Evolutionary conservation across 2,329 filamentous ascomycete genomes (phyloP).

Genomic region (Penicillium psychrosexuale): DNA sequence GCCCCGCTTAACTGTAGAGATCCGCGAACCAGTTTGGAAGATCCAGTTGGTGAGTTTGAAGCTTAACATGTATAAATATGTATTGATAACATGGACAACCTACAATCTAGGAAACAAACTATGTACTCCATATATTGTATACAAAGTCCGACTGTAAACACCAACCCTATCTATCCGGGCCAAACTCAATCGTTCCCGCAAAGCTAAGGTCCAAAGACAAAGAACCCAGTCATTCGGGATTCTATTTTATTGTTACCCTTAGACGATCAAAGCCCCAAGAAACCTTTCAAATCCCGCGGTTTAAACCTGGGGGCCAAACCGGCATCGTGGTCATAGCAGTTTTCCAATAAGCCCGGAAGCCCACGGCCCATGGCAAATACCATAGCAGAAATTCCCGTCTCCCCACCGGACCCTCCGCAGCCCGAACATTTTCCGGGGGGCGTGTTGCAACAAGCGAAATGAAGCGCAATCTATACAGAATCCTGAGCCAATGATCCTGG

Average conservation of each 20-base stretch:
- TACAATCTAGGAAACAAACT: too few species aligned
- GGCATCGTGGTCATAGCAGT: neutral
- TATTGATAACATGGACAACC: too few species aligned
- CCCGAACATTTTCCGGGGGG: neutral
- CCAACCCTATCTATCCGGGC: slow-evolving; percentile 6
- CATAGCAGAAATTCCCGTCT: neutral
- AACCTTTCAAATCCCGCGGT: neutral
- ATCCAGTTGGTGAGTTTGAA: too few species aligned
- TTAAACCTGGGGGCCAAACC: neutral
- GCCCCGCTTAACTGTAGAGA: neutral
- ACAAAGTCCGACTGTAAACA: neutral
- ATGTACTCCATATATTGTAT: too few species aligned
- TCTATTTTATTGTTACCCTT: neutral
- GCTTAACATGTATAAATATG: too few species aligned
- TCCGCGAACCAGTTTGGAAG: neutral
- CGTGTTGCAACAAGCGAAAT: neutral
- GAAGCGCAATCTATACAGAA: neutral
- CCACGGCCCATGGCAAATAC: neutral
- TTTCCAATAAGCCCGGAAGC: neutral
- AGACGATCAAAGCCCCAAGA: neutral
- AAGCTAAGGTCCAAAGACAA: neutral
- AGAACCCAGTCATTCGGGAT: neutral
- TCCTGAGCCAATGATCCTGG: neutral
- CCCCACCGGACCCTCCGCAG: neutral
- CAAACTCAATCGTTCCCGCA: slow-evolving; percentile 5